Evolutionary conservation across 371 early-diverging fungal genomes (phyloP).

Genomic region (Mycotypha africana): DNA sequence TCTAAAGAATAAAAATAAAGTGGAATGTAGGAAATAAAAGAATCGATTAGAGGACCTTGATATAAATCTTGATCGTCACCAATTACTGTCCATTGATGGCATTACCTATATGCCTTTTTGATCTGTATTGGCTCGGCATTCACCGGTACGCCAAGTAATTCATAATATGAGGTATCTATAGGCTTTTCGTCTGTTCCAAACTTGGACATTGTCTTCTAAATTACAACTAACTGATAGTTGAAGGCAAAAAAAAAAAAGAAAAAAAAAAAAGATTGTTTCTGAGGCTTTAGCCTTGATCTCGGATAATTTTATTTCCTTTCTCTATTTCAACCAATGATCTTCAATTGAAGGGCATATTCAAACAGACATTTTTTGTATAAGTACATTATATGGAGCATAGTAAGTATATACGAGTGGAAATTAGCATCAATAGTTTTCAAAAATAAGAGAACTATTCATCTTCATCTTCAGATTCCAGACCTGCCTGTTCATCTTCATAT

Average conservation of each 20-base stretch:
- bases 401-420: too few relatives aligned
- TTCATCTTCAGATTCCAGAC: conserved; percentile 34
- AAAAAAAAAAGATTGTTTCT: not conserved
- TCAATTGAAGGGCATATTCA: too few relatives aligned
- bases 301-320: too few relatives aligned
- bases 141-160: conserved; percentile 74
- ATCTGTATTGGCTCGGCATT: conserved; percentile 83
- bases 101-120: conserved; percentile 89
- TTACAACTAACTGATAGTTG: not conserved
- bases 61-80: too few relatives aligned
- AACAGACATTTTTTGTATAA: too few relatives aligned
- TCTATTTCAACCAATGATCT: too few relatives aligned
- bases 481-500: conserved; percentile 46
- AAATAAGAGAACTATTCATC: conserved; percentile 9
- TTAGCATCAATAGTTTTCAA: too few relatives aligned
- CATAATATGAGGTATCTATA: conserved; percentile 78
- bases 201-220: conserved; percentile 23
- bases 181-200: conserved; percentile 70
- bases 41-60: too few relatives aligned
- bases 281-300: too few relatives aligned
- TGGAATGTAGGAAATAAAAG: not conserved
- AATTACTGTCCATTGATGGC: conserved; percentile 39
- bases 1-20: conserved; percentile 10
- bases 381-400: too few relatives aligned
- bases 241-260: conserved; percentile 1